Evolutionary conservation across 2,329 filamentous ascomycete genomes (phyloP).

Genomic region (Fusarium sp.): DNA sequence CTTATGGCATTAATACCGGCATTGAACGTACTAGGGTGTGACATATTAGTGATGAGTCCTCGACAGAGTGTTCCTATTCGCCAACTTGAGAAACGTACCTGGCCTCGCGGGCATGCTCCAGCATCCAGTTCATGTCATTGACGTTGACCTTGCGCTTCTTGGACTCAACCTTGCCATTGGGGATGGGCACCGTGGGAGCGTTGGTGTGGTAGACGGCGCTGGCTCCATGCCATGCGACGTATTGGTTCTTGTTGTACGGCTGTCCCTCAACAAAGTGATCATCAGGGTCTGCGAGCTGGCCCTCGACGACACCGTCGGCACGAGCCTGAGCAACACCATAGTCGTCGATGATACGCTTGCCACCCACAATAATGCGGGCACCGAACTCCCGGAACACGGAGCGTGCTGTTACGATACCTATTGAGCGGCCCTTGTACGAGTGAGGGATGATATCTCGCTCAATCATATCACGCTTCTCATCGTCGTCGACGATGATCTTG

Average conservation of each 20-base stretch:
- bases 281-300: conserved; percentile 90
- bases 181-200: conserved; percentile 79
- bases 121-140: conserved; percentile 95
- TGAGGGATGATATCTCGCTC: conserved; percentile 95
- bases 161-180: conserved; percentile 79
- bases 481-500: conserved; percentile 98
- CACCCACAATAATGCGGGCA: conserved; percentile 91
- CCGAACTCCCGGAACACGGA: conserved; percentile 98
- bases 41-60: conserved; percentile 18
- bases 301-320: conserved; percentile 84
- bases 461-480: conserved; percentile 97
- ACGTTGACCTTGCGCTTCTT: conserved; percentile 90
- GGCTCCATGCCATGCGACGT: conserved; percentile 97
- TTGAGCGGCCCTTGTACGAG: conserved; percentile 97
- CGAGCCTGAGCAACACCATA: conserved; percentile 84
- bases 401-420: conserved; percentile 94
- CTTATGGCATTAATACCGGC: conserved; percentile 77
- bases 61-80: background rate
- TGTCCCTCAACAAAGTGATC: conserved; percentile 83
- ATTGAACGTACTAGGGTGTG: conserved; percentile 80
- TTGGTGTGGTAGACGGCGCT: conserved; percentile 94
- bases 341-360: conserved; percentile 87
- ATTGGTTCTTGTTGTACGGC: conserved; percentile 98
- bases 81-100: conserved; percentile 66
- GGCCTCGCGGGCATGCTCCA: conserved; percentile 91